phyloP scores from a whole-genome alignment of 2,329 filamentous ascomycete genomes.

The Colletotrichum salicis region DNA sequence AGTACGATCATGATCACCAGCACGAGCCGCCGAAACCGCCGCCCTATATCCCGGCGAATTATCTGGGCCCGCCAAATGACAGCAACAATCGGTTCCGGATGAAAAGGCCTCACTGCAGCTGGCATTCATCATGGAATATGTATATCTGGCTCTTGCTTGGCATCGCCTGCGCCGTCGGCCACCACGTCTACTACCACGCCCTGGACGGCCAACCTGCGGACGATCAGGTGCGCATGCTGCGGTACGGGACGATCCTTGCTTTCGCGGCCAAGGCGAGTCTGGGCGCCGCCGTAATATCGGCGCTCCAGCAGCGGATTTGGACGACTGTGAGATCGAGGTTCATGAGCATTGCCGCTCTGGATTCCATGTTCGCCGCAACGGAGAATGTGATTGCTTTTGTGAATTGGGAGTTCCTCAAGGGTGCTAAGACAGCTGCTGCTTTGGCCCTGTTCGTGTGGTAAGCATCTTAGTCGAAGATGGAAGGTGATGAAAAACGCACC shows the following conservation, averaged over 20 bases:
- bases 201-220: constrained; percentile 44
- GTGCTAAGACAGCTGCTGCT: constrained; percentile 46
- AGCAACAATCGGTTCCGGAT: background rate
- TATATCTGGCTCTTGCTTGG: constrained; percentile 47
- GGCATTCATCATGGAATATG: constrained; percentile 50
- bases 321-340: constrained; percentile 37
- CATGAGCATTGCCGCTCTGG: constrained; percentile 36
- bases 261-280: constrained; percentile 50
- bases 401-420: constrained; percentile 43
- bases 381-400: constrained; percentile 44
- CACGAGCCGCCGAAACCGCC: constrained; percentile 1
- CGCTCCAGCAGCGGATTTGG: constrained; percentile 38
- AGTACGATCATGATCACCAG: background rate
- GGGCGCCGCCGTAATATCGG: constrained; percentile 45
- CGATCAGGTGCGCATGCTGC: constrained; percentile 48
- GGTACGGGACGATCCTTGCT: constrained; percentile 48
- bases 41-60: background rate
- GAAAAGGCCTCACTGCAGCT: constrained; percentile 34
- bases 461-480: background rate
- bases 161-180: constrained; percentile 45
- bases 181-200: constrained; percentile 48
- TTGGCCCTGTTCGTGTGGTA: constrained; percentile 49
- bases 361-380: constrained; percentile 47
- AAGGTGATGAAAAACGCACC: background rate
- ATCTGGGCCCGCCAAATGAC: background rate